These are phyloP conservation scores for Starmera caribaea DNA, from an alignment of 805 yeast species.

Conservation along the genomic window DNA sequence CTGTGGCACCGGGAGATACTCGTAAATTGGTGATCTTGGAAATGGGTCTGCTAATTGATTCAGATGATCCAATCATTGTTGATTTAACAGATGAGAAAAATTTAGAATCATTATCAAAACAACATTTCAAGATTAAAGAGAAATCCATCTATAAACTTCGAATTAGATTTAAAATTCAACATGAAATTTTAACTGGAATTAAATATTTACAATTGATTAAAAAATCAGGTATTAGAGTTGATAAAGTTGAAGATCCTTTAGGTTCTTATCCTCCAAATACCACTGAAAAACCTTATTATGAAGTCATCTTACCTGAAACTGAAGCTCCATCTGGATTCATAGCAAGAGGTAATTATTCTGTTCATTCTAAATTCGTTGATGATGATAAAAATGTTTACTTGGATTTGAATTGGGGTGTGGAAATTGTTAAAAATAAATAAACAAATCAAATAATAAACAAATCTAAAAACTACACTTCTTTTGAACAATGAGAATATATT, in stretches of 20 bases:
- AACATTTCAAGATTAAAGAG: slow-evolving; percentile 71
- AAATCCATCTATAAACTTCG: slow-evolving; percentile 62
- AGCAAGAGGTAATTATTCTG: slow-evolving; percentile 81
- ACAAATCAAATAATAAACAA: background rate
- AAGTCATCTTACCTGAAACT: slow-evolving; percentile 49
- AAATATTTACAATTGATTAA: slow-evolving; percentile 78
- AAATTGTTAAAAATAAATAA: slow-evolving; percentile 51
- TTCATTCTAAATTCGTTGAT: slow-evolving; percentile 73
- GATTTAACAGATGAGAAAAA: slow-evolving; percentile 56
- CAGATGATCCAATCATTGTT: slow-evolving; percentile 59
- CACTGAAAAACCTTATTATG: slow-evolving; percentile 67
- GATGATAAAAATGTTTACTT: slow-evolving; percentile 74
- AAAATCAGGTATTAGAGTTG: slow-evolving; percentile 82
- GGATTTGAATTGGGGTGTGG: slow-evolving; percentile 76
- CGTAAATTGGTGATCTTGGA: slow-evolving; percentile 74
- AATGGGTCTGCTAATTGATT: slow-evolving; percentile 62
- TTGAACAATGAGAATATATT: background rate
- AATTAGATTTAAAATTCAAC: slow-evolving; percentile 77
- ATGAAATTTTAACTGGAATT: slow-evolving; percentile 84
- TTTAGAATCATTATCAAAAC: slow-evolving; percentile 46
- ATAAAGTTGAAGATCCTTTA: slow-evolving; percentile 76
- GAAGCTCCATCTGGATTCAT: slow-evolving; percentile 89
- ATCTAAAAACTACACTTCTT: background rate
- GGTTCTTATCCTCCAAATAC: slow-evolving; percentile 92
- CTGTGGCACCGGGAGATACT: slow-evolving; percentile 54